These are phyloP conservation scores for Acanthochlamys bracteata DNA, from an alignment of 106 monocot genomes.

Conservation along the genomic window DNA sequence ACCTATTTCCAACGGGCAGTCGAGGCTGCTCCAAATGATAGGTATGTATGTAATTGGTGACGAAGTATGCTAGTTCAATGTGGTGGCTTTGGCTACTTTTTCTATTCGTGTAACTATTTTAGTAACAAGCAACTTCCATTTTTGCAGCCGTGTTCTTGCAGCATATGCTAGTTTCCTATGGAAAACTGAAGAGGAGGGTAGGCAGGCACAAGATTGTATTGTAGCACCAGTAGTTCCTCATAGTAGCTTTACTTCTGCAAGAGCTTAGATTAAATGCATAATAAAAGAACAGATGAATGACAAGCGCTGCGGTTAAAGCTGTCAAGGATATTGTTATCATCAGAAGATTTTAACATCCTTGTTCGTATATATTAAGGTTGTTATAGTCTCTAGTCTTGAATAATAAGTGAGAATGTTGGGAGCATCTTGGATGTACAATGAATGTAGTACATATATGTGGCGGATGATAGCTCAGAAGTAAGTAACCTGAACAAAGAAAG, in stretches of 20 bases:
- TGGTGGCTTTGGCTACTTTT: background rate
- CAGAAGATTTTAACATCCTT: too few relatives aligned
- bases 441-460: too few relatives aligned
- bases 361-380: too few relatives aligned
- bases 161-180: constrained; percentile 59
- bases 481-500: too few relatives aligned
- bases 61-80: background rate
- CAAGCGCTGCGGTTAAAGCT: too few relatives aligned
- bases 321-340: too few relatives aligned
- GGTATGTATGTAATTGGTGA: constrained; percentile 18
- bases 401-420: too few relatives aligned
- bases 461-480: too few relatives aligned
- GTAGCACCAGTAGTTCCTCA: constrained; percentile 8
- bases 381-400: too few relatives aligned
- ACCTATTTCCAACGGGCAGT: constrained; percentile 63
- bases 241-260: constrained; percentile 20
- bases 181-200: constrained; percentile 25
- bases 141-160: constrained; percentile 44
- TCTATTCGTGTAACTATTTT: background rate
- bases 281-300: background rate
- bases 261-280: background rate
- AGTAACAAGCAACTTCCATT: background rate
- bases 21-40: constrained; percentile 45
- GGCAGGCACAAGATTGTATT: background rate
- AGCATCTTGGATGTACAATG: too few relatives aligned